Evolutionary conservation across 805 yeast genomes (phyloP), one percentile per base, ranked within the genome.

Genomic region (Yarrowia bubula): DNA sequence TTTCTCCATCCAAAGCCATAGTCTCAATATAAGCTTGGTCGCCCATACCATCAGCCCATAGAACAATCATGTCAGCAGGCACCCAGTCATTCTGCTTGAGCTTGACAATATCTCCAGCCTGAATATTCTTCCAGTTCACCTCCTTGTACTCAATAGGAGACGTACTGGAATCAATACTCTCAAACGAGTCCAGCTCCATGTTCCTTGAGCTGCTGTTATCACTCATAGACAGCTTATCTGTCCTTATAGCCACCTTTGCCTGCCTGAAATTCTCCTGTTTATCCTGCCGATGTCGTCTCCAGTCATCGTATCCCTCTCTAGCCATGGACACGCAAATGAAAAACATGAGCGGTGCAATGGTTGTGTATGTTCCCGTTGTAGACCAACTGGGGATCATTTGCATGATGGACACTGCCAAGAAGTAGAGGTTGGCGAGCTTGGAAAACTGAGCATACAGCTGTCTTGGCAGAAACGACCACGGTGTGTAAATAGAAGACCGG

Each of bases 311-410:
- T 0, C 96, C 99, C 77, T 95, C 99, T 69, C 98, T 83, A 8
- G 88, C 83, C 76, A 93, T 92, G 0, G 98, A 90, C 32, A 95
- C 89, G 8, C 90, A 80, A 77, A 95, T 90, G 75, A 95, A 95
- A 6, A 95, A 83, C 75, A 87, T 78, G 66, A 95, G 79, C 1
- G 99, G 98, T 44, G 92, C 82, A 70, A 95, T 93, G 1, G 99
- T 95, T 3, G 98, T 95, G 73, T 86, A 91, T 11, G 92, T 88
- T 67, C 98, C 99, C 0, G 99, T 95, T 6, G 99, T 91, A 1
- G 97, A 90, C 98, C 97, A 95, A 1, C 92, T 85, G 0, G 99
- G 98, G 55, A 95, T 87, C 92, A 93, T 87, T 74, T 95, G 99
- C 79, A 95, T 79, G 67, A 95, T 88, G 1, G 98, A 92, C 15